Conservation (phyloP, 495 filamentous ascomycete genomes). For the Penicillium silybi region DNA sequence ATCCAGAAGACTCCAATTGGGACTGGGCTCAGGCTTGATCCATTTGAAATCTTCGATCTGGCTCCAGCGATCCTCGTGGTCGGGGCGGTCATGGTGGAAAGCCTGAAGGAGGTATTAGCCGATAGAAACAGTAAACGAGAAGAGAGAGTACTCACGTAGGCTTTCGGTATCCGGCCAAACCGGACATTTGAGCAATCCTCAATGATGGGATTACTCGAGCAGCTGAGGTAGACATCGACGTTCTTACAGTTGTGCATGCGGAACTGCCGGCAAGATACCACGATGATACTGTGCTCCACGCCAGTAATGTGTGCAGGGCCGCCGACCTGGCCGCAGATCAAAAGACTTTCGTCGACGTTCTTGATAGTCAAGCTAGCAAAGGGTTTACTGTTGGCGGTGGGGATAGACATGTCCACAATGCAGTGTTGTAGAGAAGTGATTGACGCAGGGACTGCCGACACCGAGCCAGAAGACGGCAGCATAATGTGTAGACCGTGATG, state of each 20-base stretch:
- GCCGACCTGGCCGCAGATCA: conserved; percentile 72
- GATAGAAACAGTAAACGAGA: neutral
- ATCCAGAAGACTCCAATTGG: conserved; percentile 77
- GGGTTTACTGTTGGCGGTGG: conserved; percentile 56
- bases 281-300: conserved; percentile 67
- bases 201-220: conserved; percentile 82
- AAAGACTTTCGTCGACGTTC: conserved; percentile 60
- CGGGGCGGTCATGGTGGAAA: conserved; percentile 34
- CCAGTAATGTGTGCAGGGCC: conserved; percentile 80
- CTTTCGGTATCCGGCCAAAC: conserved; percentile 69
- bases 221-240: conserved; percentile 78
- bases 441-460: conserved; percentile 64
- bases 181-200: conserved; percentile 77
- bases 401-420: conserved; percentile 73
- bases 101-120: conserved; percentile 19
- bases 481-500: conserved; percentile 62
- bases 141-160: conserved; percentile 54
- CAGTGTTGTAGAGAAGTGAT: conserved; percentile 68
- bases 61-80: conserved; percentile 66
- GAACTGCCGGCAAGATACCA: conserved; percentile 76
- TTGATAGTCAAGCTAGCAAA: conserved; percentile 75
- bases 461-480: conserved; percentile 63
- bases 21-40: conserved; percentile 80
- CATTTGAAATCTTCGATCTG: conserved; percentile 97
- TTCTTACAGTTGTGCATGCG: conserved; percentile 82